Evolutionary conservation across 2,329 filamentous ascomycete species (phyloP).

Genomic region (Colletotrichum shisoi): DNA sequence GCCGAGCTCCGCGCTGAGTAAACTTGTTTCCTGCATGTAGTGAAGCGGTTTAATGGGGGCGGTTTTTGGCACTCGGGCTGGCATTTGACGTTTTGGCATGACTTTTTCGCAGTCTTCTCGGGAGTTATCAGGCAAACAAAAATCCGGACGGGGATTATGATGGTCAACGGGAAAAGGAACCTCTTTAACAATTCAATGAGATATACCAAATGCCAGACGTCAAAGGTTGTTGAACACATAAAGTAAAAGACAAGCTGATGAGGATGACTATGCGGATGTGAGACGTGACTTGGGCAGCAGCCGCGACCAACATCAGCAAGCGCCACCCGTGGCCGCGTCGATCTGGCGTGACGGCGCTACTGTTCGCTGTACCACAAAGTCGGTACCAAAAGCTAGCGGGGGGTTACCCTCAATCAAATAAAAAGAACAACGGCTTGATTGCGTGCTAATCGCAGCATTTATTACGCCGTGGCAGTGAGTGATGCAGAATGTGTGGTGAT

Average conservation of each 20-base stretch:
- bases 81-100: conserved; percentile 39
- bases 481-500: conserved; percentile 12
- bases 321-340: background rate
- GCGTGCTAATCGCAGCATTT: background rate
- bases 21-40: conserved; percentile 35
- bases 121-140: conserved; percentile 39
- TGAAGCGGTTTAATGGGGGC: conserved; percentile 23
- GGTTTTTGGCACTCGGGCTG: conserved; percentile 15
- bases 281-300: background rate
- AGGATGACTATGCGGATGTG: too few relatives aligned
- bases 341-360: background rate
- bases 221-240: conserved; percentile 20
- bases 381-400: background rate
- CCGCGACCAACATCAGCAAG: background rate
- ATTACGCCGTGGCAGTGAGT: background rate
- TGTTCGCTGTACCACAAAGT: background rate
- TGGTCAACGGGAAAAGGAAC: conserved; percentile 31
- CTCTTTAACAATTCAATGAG: conserved; percentile 37
- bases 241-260: background rate
- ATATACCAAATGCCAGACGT: conserved; percentile 40
- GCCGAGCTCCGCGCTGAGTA: conserved; percentile 72
- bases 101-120: conserved; percentile 32
- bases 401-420: background rate
- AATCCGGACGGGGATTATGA: conserved; percentile 36
- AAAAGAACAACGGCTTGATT: background rate